Base-by-base conservation (phyloP, 164 flowering plant genomes). In the Nymphaea colorata region DNA sequence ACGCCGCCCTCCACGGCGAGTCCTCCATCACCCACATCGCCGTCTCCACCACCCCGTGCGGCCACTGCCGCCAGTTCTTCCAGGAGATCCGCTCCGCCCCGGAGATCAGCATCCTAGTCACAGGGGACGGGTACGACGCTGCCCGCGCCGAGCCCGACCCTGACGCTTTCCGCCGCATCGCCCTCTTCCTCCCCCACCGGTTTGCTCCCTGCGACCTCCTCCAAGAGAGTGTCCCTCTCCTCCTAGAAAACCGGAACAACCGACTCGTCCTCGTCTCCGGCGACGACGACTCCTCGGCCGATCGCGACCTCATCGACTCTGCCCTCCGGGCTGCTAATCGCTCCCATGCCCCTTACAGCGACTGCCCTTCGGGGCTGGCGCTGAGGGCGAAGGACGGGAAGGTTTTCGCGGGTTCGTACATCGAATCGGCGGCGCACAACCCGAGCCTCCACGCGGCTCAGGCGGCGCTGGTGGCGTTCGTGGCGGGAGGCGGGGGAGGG, bases 11-110 rank as follows among this genome's bases (percentile, higher is more conserved):
- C 70, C 73, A 88, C 68, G 73, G 73, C 62, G 84, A 81, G 66
- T 51, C 84, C 55, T 45, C 43, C 3, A 76, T 93, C 71, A 42
- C 62, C 0, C 68, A 67, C 83, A 25, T 91, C 73, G 97, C 93
- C 70, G 95, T 89, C 71, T 89, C 97, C 66, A 68, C 87, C 69
- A 84, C 92, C 70, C 97, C 97, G 14, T 93, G 98, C 75, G 98
- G 98, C 77, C 97, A 93, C 79, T 93, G 97, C 84, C 93, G 98
- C 51, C 98, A 93, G 68, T 93, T 93, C 76, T 60, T 93, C 53
- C 98, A 94, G 68, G 98, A 91, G 68, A 73, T 93, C 61, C 85
- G 94, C 15, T 67, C 70, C 53, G 86, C 86, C 7, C 62, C 81
- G 4, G 76, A 80, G 8, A 81, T 86, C 74, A 72, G 79, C 16